phyloP scores from a whole-genome alignment of 192 early-diverging fungal species.

The Podila epigama region DNA sequence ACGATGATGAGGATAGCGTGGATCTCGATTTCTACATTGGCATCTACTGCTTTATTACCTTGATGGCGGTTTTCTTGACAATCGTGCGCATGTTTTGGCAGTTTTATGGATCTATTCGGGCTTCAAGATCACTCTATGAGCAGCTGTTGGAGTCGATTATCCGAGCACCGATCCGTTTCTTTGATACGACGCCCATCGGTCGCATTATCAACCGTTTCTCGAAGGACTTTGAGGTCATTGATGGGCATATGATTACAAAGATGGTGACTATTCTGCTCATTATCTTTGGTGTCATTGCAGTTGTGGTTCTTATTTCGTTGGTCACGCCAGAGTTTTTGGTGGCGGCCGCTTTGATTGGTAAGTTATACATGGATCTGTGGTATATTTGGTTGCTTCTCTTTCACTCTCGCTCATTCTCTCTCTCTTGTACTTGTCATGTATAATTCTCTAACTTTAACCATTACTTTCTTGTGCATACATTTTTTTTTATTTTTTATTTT shows the following conservation, averaged over 20 bases:
- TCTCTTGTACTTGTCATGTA: constrained; percentile 4
- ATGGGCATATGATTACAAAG: constrained; percentile 63
- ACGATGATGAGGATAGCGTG: constrained; percentile 1
- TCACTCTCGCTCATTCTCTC: not conserved
- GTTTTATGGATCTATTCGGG: constrained; percentile 60
- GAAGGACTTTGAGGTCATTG: constrained; percentile 85
- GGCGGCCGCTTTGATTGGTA: constrained; percentile 56
- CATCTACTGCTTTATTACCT: constrained; percentile 61
- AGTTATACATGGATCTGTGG: not conserved
- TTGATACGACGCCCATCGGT: constrained; percentile 87
- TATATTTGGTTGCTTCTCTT: not conserved
- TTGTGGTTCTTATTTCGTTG: constrained; percentile 62
- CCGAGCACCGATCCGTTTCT: constrained; percentile 84
- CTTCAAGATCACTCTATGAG: constrained; percentile 64
- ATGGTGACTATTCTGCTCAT: constrained; percentile 58
- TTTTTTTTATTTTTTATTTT: constrained; percentile 54
- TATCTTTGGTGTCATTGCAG: constrained; percentile 53
- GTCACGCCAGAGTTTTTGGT: constrained; percentile 75
- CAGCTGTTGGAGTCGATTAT: constrained; percentile 65
- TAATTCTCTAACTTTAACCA: no score
- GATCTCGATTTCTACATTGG: constrained; percentile 64
- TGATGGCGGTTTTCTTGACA: constrained; percentile 49
- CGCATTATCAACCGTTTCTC: constrained; percentile 91
- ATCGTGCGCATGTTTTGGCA: constrained; percentile 53
- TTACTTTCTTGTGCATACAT: constrained; percentile 11